Base-by-base conservation (phyloP, 106 monocot genomes). In the Allium sativum region DNA sequence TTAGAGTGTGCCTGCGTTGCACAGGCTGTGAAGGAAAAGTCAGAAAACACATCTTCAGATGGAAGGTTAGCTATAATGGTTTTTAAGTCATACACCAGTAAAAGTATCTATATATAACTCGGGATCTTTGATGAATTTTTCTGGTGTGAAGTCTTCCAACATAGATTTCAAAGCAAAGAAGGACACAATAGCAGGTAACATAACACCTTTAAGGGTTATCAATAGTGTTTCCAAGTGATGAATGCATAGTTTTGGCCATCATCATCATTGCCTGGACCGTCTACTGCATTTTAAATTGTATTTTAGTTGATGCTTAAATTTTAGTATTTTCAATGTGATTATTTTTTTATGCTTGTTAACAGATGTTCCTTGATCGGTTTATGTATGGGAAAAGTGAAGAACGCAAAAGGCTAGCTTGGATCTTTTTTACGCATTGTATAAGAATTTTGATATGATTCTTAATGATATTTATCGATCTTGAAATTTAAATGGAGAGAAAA, bases 1-100 rank as follows among this genome's bases (percentile, higher is more conserved):
- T 89, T 66, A 84, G 79, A 65, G 89, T 89, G 15, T 89, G 84
- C 6, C 62, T 89, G 69, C 89, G 84, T 61, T 89, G 89, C 75
- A 89, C 76, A 41, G 84, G 81, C 0, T 89, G 89, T 68, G 84
- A 78, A 76, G 84, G 71, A 31, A 89, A 89, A 69, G 83, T 83
- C 7, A 78, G 75, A 61, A 83, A 76, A 45, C 83, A 83, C 21
- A 75, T 83, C 7, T 78, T 4, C 75, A 69, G 45, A 83, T 83
- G 83, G 70, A 78, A 76, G 83, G 82, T 83, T 12, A 42, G 62
- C 20, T 55, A 5, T 18, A 14, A 12, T 50, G 15, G 48, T 0
- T 14, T 15, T 42, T 18, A 3, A 8, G 31, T 31, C 5, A 5
- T 31, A 31, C 31, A 31, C 4, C 5, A 31, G 31, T 3, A 31